Percentiles rank a stretch among this genome's conserved stretches.
phyloP scores from a whole-genome alignment of 2,329 filamentous ascomycete genomes.

The Talaromyces verruculosus region DNA sequence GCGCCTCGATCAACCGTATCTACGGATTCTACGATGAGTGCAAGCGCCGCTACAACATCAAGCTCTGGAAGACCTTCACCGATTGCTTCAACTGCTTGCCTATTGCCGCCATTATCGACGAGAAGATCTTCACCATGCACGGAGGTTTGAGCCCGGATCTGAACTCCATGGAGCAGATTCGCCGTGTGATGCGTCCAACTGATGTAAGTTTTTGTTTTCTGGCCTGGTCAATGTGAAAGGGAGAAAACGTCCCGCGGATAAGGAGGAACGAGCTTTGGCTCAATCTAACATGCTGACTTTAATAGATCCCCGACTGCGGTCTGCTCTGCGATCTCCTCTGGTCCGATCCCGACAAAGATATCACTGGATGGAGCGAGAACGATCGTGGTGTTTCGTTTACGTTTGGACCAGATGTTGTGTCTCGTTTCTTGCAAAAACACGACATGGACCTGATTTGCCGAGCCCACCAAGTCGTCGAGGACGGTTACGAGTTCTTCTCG shows the following conservation, averaged over 20 bases:
- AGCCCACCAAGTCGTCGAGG: conserved; percentile 97
- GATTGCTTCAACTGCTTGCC: conserved; percentile 99
- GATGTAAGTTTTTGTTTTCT: conserved; percentile 68
- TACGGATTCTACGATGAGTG: conserved; percentile 99
- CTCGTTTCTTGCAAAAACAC: conserved; percentile 95
- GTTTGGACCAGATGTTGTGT: conserved; percentile 95
- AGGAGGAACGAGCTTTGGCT: conserved; percentile 30
- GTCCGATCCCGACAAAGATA: conserved; percentile 99
- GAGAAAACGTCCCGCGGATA: background rate
- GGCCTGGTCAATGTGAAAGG: background rate
- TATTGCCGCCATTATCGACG: conserved; percentile 97
- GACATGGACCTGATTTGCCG: conserved; percentile 99
- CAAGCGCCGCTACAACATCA: conserved; percentile 99
- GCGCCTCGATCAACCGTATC: conserved; percentile 97
- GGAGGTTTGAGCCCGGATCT: conserved; percentile 94
- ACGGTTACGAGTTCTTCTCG: conserved; percentile 99
- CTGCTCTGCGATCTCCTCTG: conserved; percentile 95
- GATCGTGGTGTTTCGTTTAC: conserved; percentile 98
- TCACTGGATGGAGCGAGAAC: conserved; percentile 98
- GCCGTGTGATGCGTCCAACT: conserved; percentile 96
- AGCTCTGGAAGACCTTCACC: conserved; percentile 99
- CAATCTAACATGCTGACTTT: conserved; percentile 43
- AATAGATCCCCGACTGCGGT: conserved; percentile 93
- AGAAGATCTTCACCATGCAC: conserved; percentile 99
- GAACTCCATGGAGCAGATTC: conserved; percentile 99